These are phyloP conservation scores for Ottelia alismoides DNA, from an alignment of 106 monocot species.

Conservation along the genomic window DNA sequence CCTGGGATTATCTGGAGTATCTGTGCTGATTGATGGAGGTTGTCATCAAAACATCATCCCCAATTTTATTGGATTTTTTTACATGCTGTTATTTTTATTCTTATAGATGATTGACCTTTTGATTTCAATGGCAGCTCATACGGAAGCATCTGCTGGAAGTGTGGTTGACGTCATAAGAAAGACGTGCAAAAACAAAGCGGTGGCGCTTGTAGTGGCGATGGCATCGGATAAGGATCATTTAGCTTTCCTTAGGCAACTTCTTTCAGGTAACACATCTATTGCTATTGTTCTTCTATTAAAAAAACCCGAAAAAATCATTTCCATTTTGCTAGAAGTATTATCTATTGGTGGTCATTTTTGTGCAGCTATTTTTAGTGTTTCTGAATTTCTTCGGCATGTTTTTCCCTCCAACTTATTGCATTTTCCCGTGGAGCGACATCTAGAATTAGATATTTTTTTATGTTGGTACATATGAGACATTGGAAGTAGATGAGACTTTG, in stretches of 20 bases:
- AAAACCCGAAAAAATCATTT: no score
- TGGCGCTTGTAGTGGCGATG: constrained; percentile 91
- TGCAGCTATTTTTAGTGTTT: no score
- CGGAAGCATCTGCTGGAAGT: constrained; percentile 85
- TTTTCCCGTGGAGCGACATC: no score
- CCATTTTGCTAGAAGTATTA: no score
- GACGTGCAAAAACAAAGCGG: constrained; percentile 20
- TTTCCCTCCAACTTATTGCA: no score
- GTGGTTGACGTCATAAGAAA: constrained; percentile 51
- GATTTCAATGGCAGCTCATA: constrained; percentile 59
- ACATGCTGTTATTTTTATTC: constrained; percentile 1
- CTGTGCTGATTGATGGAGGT: constrained; percentile 93
- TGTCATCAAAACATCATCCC: neutral
- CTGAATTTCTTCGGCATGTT: no score
- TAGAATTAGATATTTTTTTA: no score
- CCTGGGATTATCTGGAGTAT: constrained; percentile 40
- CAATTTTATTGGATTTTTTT: neutral
- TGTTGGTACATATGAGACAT: no score
- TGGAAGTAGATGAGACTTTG: no score
- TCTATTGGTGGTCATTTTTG: no score
- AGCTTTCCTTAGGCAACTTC: constrained; percentile 74
- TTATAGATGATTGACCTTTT: neutral
- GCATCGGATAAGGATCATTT: constrained; percentile 88
- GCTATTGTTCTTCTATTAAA: neutral
- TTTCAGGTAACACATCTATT: constrained; percentile 57